Percentiles rank a stretch among this genome's conserved stretches.
Conservation (phyloP, 2,329 filamentous ascomycete genomes). For the Fusarium phyllophilum region DNA sequence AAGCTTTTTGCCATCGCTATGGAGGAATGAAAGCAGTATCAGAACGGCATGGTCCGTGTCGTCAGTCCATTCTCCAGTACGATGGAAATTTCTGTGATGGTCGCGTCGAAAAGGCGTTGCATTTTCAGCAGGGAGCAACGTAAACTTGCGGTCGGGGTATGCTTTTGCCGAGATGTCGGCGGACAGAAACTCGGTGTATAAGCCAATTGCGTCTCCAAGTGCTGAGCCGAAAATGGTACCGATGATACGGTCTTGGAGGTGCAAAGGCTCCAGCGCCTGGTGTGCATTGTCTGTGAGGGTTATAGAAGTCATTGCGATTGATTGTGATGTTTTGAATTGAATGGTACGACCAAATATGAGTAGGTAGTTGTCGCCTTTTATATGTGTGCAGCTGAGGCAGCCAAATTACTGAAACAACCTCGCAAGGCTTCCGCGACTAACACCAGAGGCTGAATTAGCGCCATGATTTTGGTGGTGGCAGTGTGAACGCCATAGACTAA, state of each 20-base stretch:
- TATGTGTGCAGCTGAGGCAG: constrained; percentile 15
- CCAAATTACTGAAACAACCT: constrained; percentile 28
- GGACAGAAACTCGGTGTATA: constrained; percentile 65
- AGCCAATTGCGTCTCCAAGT: constrained; percentile 63
- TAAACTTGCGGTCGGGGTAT: constrained; percentile 55
- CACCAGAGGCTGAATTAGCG: constrained; percentile 22
- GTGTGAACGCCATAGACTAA: constrained; percentile 9
- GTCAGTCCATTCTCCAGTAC: constrained; percentile 61
- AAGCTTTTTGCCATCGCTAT: constrained; percentile 52
- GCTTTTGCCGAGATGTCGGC: constrained; percentile 45
- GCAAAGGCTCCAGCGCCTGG: constrained; percentile 26
- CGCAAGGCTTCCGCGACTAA: constrained; percentile 10
- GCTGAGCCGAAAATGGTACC: constrained; percentile 62
- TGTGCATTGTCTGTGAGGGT: constrained; percentile 27
- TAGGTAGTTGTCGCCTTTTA: not conserved
- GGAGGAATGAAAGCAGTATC: constrained; percentile 59
- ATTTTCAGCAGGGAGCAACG: constrained; percentile 48
- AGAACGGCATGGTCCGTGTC: constrained; percentile 65
- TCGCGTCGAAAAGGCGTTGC: constrained; percentile 57
- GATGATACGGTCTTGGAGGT: constrained; percentile 52
- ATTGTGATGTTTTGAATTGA: not conserved
- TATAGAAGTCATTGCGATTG: constrained; percentile 18
- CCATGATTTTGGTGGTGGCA: constrained; percentile 33
- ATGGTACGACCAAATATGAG: not conserved
- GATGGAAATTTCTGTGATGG: constrained; percentile 55